phyloP scores from a whole-genome alignment of 495 filamentous ascomycete genomes.

The Xylaria bambusicola region DNA sequence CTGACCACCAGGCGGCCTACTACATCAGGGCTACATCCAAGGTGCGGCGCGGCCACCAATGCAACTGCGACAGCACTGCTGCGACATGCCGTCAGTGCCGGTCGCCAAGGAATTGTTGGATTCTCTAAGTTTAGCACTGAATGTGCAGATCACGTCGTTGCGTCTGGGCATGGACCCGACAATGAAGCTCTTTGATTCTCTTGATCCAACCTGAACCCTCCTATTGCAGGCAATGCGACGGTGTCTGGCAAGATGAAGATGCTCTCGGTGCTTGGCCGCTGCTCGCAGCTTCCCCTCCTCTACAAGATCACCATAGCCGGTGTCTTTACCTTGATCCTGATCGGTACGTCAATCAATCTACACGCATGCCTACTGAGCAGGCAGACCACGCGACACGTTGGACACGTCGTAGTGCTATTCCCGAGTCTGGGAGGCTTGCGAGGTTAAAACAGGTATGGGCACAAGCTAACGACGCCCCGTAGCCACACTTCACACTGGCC shows the following conservation, averaged over 20 bases:
- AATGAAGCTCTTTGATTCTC: constrained; percentile 2
- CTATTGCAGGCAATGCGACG: constrained; percentile 13
- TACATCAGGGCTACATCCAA: too few species aligned
- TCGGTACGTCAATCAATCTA: constrained; percentile 15
- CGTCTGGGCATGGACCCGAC: too few species aligned
- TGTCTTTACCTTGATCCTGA: constrained; percentile 10
- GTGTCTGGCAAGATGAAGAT: constrained; percentile 13
- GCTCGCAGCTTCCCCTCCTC: constrained; percentile 18
- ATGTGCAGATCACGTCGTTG: too few species aligned
- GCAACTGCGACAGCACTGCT: too few species aligned
- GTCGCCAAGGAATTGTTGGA: constrained; percentile 6
- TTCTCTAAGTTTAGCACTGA: constrained; percentile 1
- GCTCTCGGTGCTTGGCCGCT: constrained; percentile 19
- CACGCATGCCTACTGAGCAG: too few species aligned
- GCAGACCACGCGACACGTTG: too few species aligned
- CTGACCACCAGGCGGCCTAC: neutral
- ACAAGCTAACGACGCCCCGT: neutral
- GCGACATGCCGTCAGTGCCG: constrained; percentile 13
- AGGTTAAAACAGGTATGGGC: neutral
- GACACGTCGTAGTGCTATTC: neutral
- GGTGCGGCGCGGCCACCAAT: too few species aligned
- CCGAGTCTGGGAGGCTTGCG: neutral
- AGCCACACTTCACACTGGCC: constrained; percentile 19
- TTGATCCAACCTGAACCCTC: neutral
- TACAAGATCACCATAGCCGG: constrained; percentile 15